Evolutionary conservation across 2,329 filamentous ascomycete genomes (phyloP).

Genomic region (Aspergillus oerlinghausenensis): DNA sequence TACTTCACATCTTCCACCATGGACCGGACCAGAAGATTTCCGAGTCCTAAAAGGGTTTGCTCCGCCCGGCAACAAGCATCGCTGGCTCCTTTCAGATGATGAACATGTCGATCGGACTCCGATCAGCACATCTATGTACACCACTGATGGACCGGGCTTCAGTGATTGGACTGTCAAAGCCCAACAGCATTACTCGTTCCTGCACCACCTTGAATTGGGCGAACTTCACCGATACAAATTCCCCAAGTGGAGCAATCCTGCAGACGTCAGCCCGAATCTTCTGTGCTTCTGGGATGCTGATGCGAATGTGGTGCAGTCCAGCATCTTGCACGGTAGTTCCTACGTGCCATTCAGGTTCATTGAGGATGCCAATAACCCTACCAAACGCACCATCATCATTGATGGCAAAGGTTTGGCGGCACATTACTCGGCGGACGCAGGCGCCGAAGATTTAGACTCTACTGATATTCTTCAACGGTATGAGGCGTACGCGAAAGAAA

Average conservation of each 20-base stretch:
- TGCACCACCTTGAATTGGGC: slow-evolving; percentile 49
- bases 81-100: slow-evolving; percentile 46
- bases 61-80: slow-evolving; percentile 37
- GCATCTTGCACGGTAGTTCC: slow-evolving; percentile 42
- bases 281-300: slow-evolving; percentile 52
- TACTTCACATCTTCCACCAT: slow-evolving; percentile 29
- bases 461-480: slow-evolving; percentile 55
- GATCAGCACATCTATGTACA: slow-evolving; percentile 47
- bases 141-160: slow-evolving; percentile 41
- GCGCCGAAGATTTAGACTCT: slow-evolving; percentile 40
- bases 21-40: slow-evolving; percentile 30
- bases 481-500: slow-evolving; percentile 49
- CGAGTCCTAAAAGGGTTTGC: slow-evolving; percentile 23
- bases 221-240: slow-evolving; percentile 48
- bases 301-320: slow-evolving; percentile 41
- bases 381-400: slow-evolving; percentile 42
- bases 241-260: slow-evolving; percentile 43
- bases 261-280: slow-evolving; percentile 52
- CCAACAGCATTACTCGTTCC: slow-evolving; percentile 42
- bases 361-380: slow-evolving; percentile 21
- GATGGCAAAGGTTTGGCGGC: slow-evolving; percentile 52
- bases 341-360: slow-evolving; percentile 37
- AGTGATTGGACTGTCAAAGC: slow-evolving; percentile 49
- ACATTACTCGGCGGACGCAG: slow-evolving; percentile 49
- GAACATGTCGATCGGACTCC: slow-evolving; percentile 40